phyloP scores from a whole-genome alignment of 306 rosid genomes.

The Gleditsia sinensis region DNA sequence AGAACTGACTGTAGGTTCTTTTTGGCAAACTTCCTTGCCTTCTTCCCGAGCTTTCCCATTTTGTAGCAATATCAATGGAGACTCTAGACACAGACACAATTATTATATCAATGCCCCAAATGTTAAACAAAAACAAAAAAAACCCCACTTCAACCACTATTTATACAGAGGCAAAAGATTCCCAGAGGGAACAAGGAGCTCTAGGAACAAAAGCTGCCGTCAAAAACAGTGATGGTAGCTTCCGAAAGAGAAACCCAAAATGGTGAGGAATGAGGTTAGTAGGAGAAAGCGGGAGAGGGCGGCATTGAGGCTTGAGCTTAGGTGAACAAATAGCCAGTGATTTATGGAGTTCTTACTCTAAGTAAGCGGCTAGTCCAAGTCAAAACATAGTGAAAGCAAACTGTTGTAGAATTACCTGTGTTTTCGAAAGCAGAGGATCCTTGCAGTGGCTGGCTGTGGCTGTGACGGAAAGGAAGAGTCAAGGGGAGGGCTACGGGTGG shows the following conservation, averaged over 20 bases:
- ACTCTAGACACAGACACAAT: not conserved
- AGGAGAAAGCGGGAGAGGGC: not conserved
- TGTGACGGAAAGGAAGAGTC: no score
- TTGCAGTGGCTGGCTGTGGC: no score
- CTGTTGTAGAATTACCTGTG: no score
- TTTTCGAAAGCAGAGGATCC: no score
- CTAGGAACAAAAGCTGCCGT: not conserved
- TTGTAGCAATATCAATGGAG: not conserved
- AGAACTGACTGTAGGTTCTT: slow-evolving; percentile 86
- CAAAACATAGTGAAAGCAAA: no score
- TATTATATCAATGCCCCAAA: not conserved
- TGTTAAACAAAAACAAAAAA: not conserved
- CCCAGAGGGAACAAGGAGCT: not conserved
- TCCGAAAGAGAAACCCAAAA: not conserved
- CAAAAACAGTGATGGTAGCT: not conserved
- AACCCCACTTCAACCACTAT: not conserved
- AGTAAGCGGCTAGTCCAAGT: no score
- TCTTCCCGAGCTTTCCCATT: slow-evolving; percentile 94
- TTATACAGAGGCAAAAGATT: not conserved
- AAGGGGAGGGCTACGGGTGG: no score
- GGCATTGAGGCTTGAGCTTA: no score
- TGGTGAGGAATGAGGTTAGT: not conserved
- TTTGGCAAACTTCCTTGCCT: slow-evolving; percentile 90
- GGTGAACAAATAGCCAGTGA: no score
- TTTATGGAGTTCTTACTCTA: no score